Evolutionary conservation across 257 asterid genomes (phyloP), one percentile per base, ranked within the genome.

Genomic region (Datura wrightii): DNA sequence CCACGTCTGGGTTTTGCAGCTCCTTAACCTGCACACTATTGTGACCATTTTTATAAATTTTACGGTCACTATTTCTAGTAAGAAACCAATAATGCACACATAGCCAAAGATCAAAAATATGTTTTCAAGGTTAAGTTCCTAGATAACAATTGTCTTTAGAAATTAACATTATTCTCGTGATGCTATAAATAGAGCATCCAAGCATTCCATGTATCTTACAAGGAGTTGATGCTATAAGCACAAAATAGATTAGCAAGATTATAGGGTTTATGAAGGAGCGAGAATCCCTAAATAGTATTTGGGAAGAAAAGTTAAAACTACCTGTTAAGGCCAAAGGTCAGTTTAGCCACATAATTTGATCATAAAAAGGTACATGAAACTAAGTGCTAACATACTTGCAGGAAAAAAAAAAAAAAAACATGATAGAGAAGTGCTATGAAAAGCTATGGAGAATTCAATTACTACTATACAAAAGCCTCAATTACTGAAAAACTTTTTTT

Each of bases 21-120:
- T 94, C 89, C 92, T 89, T 92, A 87, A 96, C 98, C 97, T 96
- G 99, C 86, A 93, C 98, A 86, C 99, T 96, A 86, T 50, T 52
- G 24, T 76, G 5, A 87, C 10, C 66, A 79, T 89, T 67, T 82
- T 18, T 70, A 66, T 18, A 83, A 83, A 50, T 39, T 53, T 54
- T 65, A n/a, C 31, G 31, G 39, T 1, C 82, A 76, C 31, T 8
- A 50, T 76, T 46, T 24, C 59, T 74, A 48, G 42, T 13, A 74
- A 74, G 59, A 24, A 46, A 24, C 19, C 59, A 74, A 72, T 14
- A 76, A 50, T 50, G 63, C 31, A 14, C 62, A 31, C 15, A 14
- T 1, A 14, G 46, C 13, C 1, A 11, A 50, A 52, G 63, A 76
- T 52, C 24, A 50, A 76, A 16, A 14, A 24, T 31, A 31, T 50